Percentiles rank a stretch among this genome's conserved stretches.
Evolutionary conservation across 2,329 filamentous ascomycete species (phyloP).

Genomic region (Fusarium multiceps): DNA sequence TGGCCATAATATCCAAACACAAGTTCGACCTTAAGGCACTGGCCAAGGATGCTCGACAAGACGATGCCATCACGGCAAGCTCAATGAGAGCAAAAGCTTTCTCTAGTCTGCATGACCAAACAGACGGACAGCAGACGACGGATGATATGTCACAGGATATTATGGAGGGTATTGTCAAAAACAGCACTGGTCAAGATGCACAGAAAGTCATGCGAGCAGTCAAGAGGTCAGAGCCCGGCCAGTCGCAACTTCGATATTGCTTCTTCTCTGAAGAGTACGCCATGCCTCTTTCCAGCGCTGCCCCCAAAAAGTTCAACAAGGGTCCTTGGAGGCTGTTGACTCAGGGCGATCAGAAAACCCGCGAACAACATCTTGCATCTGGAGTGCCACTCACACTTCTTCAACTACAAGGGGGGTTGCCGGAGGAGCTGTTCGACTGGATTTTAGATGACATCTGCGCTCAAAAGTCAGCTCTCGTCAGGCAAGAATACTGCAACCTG

Average conservation of each 20-base stretch:
- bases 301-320: constrained; percentile 49
- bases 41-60: constrained; percentile 67
- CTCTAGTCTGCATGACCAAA: constrained; percentile 37
- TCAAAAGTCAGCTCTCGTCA: constrained; percentile 66
- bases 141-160: constrained; percentile 39
- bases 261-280: constrained; percentile 60
- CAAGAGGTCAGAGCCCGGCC: constrained; percentile 59
- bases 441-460: constrained; percentile 68
- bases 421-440: constrained; percentile 75
- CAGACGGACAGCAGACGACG: neutral
- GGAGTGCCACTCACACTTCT: constrained; percentile 69
- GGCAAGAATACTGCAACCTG: constrained; percentile 70
- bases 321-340: constrained; percentile 62
- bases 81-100: constrained; percentile 57
- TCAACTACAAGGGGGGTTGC: constrained; percentile 54
- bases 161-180: constrained; percentile 50
- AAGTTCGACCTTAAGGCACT: constrained; percentile 73
- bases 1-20: constrained; percentile 65
- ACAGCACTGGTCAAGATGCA: constrained; percentile 57
- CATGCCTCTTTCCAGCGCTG: constrained; percentile 40
- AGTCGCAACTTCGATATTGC: constrained; percentile 55
- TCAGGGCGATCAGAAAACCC: constrained; percentile 56
- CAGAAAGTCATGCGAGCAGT: constrained; percentile 61
- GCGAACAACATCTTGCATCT: constrained; percentile 70
- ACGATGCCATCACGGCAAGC: constrained; percentile 69